Evolutionary conservation across 129 eudicot genomes (phyloP), one percentile per base, ranked within the genome.

Genomic region (Pittosporum tobira): DNA sequence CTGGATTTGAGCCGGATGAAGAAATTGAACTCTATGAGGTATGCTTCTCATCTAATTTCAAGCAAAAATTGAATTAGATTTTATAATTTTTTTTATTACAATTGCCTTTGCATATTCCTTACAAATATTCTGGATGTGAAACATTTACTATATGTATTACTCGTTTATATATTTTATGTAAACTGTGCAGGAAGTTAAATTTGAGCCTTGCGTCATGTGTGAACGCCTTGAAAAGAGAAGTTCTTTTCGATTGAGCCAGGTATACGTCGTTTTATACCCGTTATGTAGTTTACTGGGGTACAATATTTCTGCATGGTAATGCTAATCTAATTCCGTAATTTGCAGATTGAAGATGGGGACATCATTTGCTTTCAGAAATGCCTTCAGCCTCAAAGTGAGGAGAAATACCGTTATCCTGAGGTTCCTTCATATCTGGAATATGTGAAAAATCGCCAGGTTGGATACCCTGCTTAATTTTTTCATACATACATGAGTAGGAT

Each of bases 371-470:
- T 80, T 62, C 98, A 90, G 54, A 90, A 90, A 67, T 49, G 73
- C 38, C 75, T 62, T 65, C 64, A 36, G 36, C 45, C 8, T 64
- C 81, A 80, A 69, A 52, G 65, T 57, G 71, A 61, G 14, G 94
- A 74, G 54, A 67, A 73, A 62, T 78, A 59, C 71, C 84, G 87
- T 47, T 90, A 75, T 70, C 89, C 94, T 29, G 81, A 77, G 57
- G 98, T 90, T 58, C 89, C 98, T 16, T 71, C 95, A 51, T 90
- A 80, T 71, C 53, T 90, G 71, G 89, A 80, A 37, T 90, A 90
- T 71, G 94, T 85, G 66, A 82, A 78, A 55, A 90, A 90, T 73
- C 95, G 95, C 25, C 98, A 83, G 94, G 98, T 85, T n/a, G n/a
- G n/a, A 72, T 64, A n/a, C 29, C 28, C 2, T 52, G 45, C 34